phyloP scores from a whole-genome alignment of 352 stramenopile species.

The Phytophthora pinifolia region DNA sequence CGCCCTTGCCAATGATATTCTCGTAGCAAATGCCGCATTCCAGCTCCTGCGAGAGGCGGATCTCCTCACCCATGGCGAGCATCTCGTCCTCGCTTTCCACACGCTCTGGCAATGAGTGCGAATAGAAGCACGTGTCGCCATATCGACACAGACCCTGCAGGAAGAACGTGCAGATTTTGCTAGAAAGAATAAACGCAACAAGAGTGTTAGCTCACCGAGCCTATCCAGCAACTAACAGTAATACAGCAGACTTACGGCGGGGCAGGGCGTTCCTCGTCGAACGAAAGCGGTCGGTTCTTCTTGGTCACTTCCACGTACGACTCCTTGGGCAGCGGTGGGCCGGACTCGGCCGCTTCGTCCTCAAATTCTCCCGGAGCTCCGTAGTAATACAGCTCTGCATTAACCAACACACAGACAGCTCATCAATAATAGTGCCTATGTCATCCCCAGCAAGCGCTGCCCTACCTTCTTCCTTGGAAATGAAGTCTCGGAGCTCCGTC shows the following conservation, averaged over 20 bases:
- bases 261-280: constrained; percentile 39
- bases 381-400: constrained; percentile 75
- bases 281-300: constrained; percentile 37
- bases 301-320: constrained; percentile 58
- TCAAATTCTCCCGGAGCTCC: constrained; percentile 72
- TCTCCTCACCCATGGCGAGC: constrained; percentile 57
- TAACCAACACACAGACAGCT: constrained; percentile 2
- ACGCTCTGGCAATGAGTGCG: constrained; percentile 54
- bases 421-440: neutral
- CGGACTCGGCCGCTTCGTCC: constrained; percentile 20
- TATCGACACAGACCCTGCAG: constrained; percentile 81
- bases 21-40: constrained; percentile 90
- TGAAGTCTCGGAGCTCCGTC: constrained; percentile 68
- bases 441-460: neutral
- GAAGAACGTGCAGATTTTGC: constrained; percentile 84
- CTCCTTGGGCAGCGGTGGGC: constrained; percentile 30
- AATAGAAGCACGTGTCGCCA: constrained; percentile 80
- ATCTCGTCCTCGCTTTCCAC: constrained; percentile 53
- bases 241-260: constrained; percentile 47
- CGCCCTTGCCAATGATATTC: constrained; percentile 64
- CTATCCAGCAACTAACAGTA: neutral
- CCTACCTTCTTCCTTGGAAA: constrained; percentile 77
- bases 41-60: constrained; percentile 60
- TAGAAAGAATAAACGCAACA: constrained; percentile 20
- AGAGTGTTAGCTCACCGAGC: constrained; percentile 1